phyloP scores from a whole-genome alignment of 306 rosid genomes.

The Quercus ilex region DNA sequence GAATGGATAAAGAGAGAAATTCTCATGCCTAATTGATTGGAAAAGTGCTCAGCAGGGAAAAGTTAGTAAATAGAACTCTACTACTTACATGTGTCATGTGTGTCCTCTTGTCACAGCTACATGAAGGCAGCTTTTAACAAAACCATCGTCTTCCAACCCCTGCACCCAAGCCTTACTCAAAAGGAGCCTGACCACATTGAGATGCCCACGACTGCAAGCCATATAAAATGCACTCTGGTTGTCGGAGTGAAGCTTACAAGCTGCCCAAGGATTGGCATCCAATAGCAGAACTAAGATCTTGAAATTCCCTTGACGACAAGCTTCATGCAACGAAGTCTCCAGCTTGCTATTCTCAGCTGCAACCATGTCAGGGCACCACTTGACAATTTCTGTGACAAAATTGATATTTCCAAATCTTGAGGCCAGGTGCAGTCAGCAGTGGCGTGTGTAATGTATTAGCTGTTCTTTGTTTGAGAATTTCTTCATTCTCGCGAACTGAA shows the following conservation, averaged over 20 bases:
- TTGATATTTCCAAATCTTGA: constrained; percentile 40
- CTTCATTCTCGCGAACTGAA: background rate
- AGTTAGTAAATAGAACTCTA: background rate
- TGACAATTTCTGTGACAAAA: constrained; percentile 43
- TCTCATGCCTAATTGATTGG: background rate
- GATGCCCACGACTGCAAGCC: no score
- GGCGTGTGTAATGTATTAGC: constrained; percentile 41
- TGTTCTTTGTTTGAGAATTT: constrained; percentile 39
- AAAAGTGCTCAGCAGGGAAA: background rate
- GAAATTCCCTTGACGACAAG: no score
- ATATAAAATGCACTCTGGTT: no score
- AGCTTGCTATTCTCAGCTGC: no score
- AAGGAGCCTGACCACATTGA: no score
- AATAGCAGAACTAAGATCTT: no score
- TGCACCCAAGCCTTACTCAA: no score
- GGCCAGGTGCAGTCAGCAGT: constrained; percentile 69
- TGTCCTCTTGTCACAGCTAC: constrained; percentile 59
- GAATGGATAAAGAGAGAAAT: background rate
- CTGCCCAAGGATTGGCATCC: no score
- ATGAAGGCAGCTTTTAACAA: constrained; percentile 44
- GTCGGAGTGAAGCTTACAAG: no score
- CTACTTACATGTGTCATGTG: constrained; percentile 48
- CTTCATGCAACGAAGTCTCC: no score
- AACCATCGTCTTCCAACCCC: constrained; percentile 18
- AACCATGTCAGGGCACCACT: constrained; percentile 52